phyloP scores from a whole-genome alignment of 257 asterid genomes.

The Jacaranda mimosifolia region DNA sequence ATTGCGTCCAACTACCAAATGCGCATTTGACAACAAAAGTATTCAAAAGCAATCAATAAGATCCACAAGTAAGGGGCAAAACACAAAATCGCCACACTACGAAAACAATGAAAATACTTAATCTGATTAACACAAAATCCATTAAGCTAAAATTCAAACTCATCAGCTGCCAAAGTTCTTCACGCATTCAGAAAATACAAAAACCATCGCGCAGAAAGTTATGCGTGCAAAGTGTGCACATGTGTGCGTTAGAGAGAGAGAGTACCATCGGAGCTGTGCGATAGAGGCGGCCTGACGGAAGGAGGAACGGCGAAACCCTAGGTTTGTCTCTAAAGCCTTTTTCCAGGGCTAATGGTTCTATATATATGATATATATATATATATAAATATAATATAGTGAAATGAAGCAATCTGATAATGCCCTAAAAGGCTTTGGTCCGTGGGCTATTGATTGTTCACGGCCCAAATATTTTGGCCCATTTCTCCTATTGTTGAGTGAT shows the following conservation, averaged over 20 bases:
- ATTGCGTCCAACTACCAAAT: not conserved
- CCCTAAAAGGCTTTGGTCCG: not conserved
- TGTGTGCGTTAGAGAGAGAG: not conserved
- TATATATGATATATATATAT: too few relatives aligned
- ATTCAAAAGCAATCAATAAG: not conserved
- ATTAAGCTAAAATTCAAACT: not conserved
- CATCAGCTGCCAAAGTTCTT: not conserved
- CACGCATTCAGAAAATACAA: not conserved
- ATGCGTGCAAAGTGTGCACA: not conserved
- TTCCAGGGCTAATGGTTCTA: too few relatives aligned
- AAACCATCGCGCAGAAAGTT: not conserved
- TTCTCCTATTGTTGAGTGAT: too few relatives aligned
- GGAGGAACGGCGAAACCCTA: constrained; percentile 43
- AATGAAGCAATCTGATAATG: not conserved
- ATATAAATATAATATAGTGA: not conserved
- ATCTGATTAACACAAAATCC: not conserved
- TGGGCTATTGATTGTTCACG: not conserved
- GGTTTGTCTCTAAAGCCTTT: constrained; percentile 5
- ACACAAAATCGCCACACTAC: not conserved
- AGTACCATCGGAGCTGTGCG: constrained; percentile 45
- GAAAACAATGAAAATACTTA: not conserved
- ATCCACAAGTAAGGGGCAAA: not conserved
- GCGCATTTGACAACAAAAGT: not conserved
- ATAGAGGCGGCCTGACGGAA: constrained; percentile 15
- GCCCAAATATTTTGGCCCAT: not conserved